These are phyloP conservation scores for Pulveroboletus sp. DNA, from an alignment of 768 basidiomycete species.

Conservation along the genomic window DNA sequence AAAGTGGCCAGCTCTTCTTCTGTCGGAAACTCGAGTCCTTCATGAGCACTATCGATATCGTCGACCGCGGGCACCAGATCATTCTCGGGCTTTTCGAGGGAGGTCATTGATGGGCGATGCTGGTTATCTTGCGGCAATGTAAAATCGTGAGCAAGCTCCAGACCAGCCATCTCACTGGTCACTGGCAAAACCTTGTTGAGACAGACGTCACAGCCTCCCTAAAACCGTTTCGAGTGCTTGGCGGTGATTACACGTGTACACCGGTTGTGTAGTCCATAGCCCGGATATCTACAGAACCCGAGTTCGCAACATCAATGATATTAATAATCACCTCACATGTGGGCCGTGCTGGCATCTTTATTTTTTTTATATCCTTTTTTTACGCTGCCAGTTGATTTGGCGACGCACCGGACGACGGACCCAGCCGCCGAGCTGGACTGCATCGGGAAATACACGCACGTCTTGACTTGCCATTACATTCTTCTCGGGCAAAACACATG, in stretches of 20 bases:
- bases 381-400: too few species aligned
- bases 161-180: slow-evolving; percentile 7
- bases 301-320: too few species aligned
- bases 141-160: slow-evolving; percentile 7
- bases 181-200: background rate
- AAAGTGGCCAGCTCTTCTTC: slow-evolving; percentile 58
- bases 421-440: too few species aligned
- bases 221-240: slow-evolving; percentile 1
- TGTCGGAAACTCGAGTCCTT: slow-evolving; percentile 62
- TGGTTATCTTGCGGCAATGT: slow-evolving; percentile 13
- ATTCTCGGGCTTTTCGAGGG: slow-evolving; percentile 28
- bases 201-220: background rate
- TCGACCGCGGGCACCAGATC: slow-evolving; percentile 2
- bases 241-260: background rate
- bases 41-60: slow-evolving; percentile 38
- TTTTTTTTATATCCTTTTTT: too few species aligned
- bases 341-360: too few species aligned
- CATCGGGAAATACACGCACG: too few species aligned
- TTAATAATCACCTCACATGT: too few species aligned
- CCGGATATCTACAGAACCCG: too few species aligned
- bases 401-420: too few species aligned
- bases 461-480: background rate
- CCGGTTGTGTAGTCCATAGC: too few species aligned
- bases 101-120: background rate
- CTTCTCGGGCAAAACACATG: background rate